Conservation (phyloP, 768 basidiomycete genomes). For the Suillus brevipes region DNA sequence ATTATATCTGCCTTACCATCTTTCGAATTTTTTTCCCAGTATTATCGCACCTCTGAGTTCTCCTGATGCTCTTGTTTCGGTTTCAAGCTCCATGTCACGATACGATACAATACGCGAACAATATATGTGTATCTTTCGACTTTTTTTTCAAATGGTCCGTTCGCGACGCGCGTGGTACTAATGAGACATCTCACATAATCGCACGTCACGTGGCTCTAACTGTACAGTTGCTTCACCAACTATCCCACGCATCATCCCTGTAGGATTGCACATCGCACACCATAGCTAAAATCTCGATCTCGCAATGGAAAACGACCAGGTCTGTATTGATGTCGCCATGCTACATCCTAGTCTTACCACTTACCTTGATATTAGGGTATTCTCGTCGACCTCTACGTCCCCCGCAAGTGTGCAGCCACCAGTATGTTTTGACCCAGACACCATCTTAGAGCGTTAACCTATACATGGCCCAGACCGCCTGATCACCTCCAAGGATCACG, state of each 20-base stretch:
- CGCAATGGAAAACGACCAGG: constrained; percentile 91
- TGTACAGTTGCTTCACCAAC: constrained; percentile 32
- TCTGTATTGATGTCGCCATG: constrained; percentile 35
- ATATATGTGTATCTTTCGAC: neutral
- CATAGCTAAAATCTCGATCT: constrained; percentile 17
- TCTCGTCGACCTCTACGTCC: constrained; percentile 99
- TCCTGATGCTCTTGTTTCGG: constrained; percentile 3
- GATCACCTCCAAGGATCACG: constrained; percentile 99
- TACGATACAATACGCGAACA: neutral
- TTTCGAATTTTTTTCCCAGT: constrained; percentile 6
- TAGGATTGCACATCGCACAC: constrained; percentile 2
- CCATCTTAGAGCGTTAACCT: constrained; percentile 8
- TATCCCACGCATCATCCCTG: constrained; percentile 28
- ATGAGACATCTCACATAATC: neutral
- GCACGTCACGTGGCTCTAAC: constrained; percentile 10
- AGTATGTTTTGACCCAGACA: constrained; percentile 55
- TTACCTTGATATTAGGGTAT: constrained; percentile 61
- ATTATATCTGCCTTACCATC: constrained; percentile 6
- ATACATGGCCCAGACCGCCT: constrained; percentile 70
- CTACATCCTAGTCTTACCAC: neutral
- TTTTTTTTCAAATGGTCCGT: neutral
- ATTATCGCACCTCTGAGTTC: neutral
- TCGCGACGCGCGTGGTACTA: neutral
- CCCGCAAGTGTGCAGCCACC: constrained; percentile 98
- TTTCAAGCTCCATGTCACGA: neutral